Conservation (phyloP, 352 stramenopile genomes). For the Phytophthora macrochlamydospora region DNA sequence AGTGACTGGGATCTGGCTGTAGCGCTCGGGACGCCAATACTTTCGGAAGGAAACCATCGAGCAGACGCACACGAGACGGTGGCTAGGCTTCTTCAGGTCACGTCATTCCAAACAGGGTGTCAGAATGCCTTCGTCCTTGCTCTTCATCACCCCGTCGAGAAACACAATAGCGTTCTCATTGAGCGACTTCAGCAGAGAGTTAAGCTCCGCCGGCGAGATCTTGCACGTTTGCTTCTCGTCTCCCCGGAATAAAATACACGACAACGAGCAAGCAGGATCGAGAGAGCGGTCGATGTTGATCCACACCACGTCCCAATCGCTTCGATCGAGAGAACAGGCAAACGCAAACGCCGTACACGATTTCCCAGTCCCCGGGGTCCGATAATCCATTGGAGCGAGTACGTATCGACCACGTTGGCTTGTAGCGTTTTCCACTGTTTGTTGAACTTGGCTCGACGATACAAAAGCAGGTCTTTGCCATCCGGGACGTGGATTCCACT, state of each 20-base stretch:
- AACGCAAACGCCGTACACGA: constrained; percentile 15
- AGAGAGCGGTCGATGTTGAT: constrained; percentile 1
- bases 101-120: background rate
- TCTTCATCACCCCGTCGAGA: constrained; percentile 9
- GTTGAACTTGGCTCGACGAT: background rate
- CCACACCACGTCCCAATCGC: constrained; percentile 16
- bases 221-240: background rate
- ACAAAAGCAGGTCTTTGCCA: background rate
- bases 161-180: constrained; percentile 6
- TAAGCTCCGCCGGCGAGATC: background rate
- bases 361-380: constrained; percentile 16
- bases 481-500: background rate
- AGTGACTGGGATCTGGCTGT: background rate
- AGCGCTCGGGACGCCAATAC: background rate
- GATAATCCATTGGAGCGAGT: constrained; percentile 11
- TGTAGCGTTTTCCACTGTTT: constrained; percentile 4
- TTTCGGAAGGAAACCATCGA: constrained; percentile 8
- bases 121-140: background rate
- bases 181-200: background rate
- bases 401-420: background rate
- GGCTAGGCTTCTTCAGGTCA: background rate
- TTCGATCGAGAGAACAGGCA: constrained; percentile 16
- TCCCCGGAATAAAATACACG: constrained; percentile 12
- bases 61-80: constrained; percentile 2
- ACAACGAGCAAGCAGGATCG: background rate